Evolutionary conservation across 306 rosid genomes (phyloP), one percentile per base, ranked within the genome.

Genomic region (Sesbania bispinosa): DNA sequence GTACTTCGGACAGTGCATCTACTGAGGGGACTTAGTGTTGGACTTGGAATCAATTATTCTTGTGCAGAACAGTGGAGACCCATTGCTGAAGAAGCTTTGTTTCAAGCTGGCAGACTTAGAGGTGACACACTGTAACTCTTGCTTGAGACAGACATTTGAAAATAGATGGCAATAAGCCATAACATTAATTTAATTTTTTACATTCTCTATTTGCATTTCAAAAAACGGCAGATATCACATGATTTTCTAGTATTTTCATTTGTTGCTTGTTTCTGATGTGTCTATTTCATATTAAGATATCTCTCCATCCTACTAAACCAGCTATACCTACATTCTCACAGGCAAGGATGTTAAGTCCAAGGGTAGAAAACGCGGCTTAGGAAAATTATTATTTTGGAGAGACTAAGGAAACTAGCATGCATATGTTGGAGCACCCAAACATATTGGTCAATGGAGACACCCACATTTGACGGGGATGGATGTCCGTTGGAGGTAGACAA

Each of bases 41-140:
- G 99, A 64, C 85, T 94, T 23, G 97, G 97, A 82, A 85, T 94
- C 88, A 91, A 94, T 76, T 89, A 86, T 82, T 94, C 99, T 30
- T 91, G 97, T 60, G 95, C 99, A 0, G 95, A 94, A 84, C 97
- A 94, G 69, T 94, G 99, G 99, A 82, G 88, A 71, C 91, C 99
- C 65, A 71, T 94, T 50, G 99, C 96, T 13, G 95, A 89, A 82
- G 99, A 91, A 89, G 97, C 94, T 70, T 71, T 90, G 77, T 74
- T 9, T 69, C 80, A 23, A 43, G 89, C 99, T 15, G 95, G 95
- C 61, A 86, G 88, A 81, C 74, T 89, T 48, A 77, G 83, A 90
- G 94, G 97, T 93, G 41, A 9, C 67, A 9, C 67, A 16, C 62
- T 60, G 32, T n/a, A 69, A 78, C 65, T 80, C 78, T 69, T 48